phyloP scores from a whole-genome alignment of 768 basidiomycete genomes.

The Tephrocybe sp. region DNA sequence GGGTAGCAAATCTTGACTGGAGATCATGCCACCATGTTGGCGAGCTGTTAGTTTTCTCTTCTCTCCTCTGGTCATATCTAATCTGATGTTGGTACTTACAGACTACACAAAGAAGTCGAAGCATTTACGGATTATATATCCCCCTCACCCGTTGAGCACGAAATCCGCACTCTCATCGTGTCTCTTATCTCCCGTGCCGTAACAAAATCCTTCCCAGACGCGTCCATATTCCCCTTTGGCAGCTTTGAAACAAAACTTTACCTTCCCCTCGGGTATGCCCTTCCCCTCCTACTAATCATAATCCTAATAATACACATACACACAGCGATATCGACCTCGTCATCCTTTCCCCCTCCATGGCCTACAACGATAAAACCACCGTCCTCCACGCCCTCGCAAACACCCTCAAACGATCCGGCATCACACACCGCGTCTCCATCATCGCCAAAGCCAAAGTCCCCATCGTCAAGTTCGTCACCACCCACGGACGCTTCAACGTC shows the following conservation, averaged over 20 bases:
- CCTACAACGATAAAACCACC: constrained; percentile 59
- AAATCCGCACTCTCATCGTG: constrained; percentile 74
- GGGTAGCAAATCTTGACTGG: constrained; percentile 73
- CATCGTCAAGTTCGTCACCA: constrained; percentile 92
- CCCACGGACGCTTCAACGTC: constrained; percentile 78
- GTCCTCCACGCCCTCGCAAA: constrained; percentile 78
- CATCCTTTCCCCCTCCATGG: constrained; percentile 76
- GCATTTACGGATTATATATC: constrained; percentile 88
- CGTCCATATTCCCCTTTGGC: constrained; percentile 83
- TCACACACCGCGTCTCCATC: constrained; percentile 78
- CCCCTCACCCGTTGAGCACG: constrained; percentile 82
- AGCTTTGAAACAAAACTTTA: constrained; percentile 93
- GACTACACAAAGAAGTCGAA: constrained; percentile 84
- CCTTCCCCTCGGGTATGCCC: constrained; percentile 81
- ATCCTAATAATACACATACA: constrained; percentile 16
- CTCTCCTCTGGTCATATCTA: background rate
- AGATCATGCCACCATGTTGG: constrained; percentile 72
- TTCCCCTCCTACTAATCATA: background rate
- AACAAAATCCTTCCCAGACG: constrained; percentile 68
- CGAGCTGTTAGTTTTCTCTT: constrained; percentile 61
- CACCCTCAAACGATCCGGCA: constrained; percentile 66
- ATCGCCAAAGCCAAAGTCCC: constrained; percentile 95
- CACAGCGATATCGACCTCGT: constrained; percentile 93
- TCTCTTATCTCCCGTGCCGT: constrained; percentile 67
- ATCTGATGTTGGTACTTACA: constrained; percentile 27